phyloP scores from a whole-genome alignment of 2,329 filamentous ascomycete species.

The Apiospora rasikravindrae region DNA sequence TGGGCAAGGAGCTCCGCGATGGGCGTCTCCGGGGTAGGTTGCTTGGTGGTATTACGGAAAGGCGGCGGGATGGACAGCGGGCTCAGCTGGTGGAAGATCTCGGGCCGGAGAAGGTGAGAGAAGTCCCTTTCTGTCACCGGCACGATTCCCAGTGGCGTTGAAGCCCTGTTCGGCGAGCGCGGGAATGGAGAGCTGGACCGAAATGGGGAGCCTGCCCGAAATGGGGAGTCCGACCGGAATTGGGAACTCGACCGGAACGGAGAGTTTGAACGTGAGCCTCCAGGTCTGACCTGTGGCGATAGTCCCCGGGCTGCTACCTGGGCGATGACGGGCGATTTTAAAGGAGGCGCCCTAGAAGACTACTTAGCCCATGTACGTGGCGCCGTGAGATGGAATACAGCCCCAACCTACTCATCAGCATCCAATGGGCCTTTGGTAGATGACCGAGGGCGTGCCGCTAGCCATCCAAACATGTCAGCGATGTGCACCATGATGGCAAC shows the following conservation, averaged over 20 bases:
- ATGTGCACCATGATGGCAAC: slow-evolving; percentile 22
- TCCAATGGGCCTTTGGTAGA: slow-evolving; percentile 83
- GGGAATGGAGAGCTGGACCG: slow-evolving; percentile 30
- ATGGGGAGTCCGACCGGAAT: slow-evolving; percentile 29
- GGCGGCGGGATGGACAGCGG: slow-evolving; percentile 63
- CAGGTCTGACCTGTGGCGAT: slow-evolving; percentile 26
- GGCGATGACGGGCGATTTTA: slow-evolving; percentile 30
- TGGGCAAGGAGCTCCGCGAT: slow-evolving; percentile 70
- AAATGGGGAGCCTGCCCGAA: background rate
- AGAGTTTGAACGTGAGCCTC: slow-evolving; percentile 32
- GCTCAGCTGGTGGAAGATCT: slow-evolving; percentile 83
- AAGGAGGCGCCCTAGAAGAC: slow-evolving; percentile 31
- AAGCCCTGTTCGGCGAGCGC: slow-evolving; percentile 28
- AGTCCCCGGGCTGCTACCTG: slow-evolving; percentile 30
- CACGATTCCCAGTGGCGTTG: slow-evolving; percentile 31
- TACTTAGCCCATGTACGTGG: background rate
- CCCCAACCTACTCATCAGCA: slow-evolving; percentile 67
- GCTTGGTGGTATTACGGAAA: slow-evolving; percentile 72
- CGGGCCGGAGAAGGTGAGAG: slow-evolving; percentile 76
- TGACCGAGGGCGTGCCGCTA: slow-evolving; percentile 66
- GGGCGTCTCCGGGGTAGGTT: slow-evolving; percentile 66
- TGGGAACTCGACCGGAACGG: slow-evolving; percentile 27
- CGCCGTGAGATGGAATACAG: slow-evolving; percentile 34
- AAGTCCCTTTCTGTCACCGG: slow-evolving; percentile 69
- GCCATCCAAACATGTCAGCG: slow-evolving; percentile 34